Conservation (phyloP, 805 yeast genomes). For the Myxozyma geophila region DNA sequence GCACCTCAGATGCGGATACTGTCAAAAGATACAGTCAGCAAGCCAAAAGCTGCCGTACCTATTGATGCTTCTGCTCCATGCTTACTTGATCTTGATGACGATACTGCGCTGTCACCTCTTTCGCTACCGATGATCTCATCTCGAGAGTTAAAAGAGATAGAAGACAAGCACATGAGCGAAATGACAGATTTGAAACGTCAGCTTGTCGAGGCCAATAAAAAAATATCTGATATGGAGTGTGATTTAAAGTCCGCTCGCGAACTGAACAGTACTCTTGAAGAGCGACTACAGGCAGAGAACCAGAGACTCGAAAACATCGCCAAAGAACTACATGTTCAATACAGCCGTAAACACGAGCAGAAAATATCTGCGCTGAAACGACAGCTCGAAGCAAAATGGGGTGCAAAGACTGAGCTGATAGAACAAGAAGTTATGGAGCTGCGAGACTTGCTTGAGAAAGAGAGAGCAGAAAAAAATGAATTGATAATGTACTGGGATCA, state of each 20-base stretch:
- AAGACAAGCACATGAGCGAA: constrained; percentile 20
- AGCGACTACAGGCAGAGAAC: constrained; percentile 17
- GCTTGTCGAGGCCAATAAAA: constrained; percentile 18
- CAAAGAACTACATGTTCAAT: constrained; percentile 31
- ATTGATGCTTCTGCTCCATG: neutral
- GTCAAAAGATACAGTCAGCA: neutral
- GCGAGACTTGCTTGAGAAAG: constrained; percentile 17
- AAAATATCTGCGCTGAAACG: constrained; percentile 30
- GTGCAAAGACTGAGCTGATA: constrained; percentile 6
- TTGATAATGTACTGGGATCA: constrained; percentile 33
- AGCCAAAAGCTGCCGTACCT: neutral
- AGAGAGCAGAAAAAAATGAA: constrained; percentile 33
- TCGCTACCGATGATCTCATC: constrained; percentile 8
- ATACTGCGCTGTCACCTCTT: constrained; percentile 3
- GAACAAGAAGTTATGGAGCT: constrained; percentile 15
- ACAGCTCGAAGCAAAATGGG: constrained; percentile 29
- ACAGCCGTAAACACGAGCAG: constrained; percentile 31
- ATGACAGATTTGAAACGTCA: constrained; percentile 16
- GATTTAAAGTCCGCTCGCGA: constrained; percentile 6
- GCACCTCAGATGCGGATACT: neutral
- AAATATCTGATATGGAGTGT: constrained; percentile 11
- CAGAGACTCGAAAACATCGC: constrained; percentile 32
- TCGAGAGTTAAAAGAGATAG: constrained; percentile 11
- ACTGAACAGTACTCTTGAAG: constrained; percentile 14
- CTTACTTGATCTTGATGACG: constrained; percentile 12